Evolutionary conservation across 768 basidiomycete species (phyloP).

Genomic region (Calocybe gangraenosa): DNA sequence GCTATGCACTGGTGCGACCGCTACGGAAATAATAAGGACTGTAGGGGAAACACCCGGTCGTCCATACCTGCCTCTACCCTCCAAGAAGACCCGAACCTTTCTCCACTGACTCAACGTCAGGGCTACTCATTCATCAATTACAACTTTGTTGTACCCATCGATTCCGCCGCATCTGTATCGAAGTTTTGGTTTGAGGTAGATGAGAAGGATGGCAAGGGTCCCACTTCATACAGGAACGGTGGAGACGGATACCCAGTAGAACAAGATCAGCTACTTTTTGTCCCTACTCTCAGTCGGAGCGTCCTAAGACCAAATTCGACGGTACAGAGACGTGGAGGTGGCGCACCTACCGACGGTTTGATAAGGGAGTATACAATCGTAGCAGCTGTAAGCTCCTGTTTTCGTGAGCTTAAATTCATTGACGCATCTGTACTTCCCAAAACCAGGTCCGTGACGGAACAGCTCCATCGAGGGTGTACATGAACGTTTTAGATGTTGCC

Average conservation of each 20-base stretch:
- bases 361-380: slow-evolving; percentile 21
- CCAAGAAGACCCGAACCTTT: slow-evolving; percentile 29
- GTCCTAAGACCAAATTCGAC: slow-evolving; percentile 16
- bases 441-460: slow-evolving; percentile 25
- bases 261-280: slow-evolving; percentile 41
- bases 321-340: slow-evolving; percentile 18
- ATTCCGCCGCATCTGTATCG: slow-evolving; percentile 35
- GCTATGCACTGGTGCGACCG: slow-evolving; percentile 41
- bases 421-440: too few relatives aligned
- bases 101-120: slow-evolving; percentile 30
- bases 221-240: slow-evolving; percentile 35
- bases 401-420: neutral
- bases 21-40: slow-evolving; percentile 30
- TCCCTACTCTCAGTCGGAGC: slow-evolving; percentile 33
- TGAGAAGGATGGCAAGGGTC: slow-evolving; percentile 35
- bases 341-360: slow-evolving; percentile 20
- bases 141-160: slow-evolving; percentile 38
- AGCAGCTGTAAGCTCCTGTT: slow-evolving; percentile 23
- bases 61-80: slow-evolving; percentile 26
- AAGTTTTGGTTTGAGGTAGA: slow-evolving; percentile 49
- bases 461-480: slow-evolving; percentile 24
- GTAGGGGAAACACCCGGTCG: slow-evolving; percentile 28
- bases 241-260: slow-evolving; percentile 35
- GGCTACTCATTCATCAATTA: slow-evolving; percentile 37
- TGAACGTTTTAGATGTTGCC: slow-evolving; percentile 23